Percentiles rank a stretch among this genome's conserved stretches.
Conservation (phyloP, 2,329 filamentous ascomycete genomes). For the Colletotrichum lupini region DNA sequence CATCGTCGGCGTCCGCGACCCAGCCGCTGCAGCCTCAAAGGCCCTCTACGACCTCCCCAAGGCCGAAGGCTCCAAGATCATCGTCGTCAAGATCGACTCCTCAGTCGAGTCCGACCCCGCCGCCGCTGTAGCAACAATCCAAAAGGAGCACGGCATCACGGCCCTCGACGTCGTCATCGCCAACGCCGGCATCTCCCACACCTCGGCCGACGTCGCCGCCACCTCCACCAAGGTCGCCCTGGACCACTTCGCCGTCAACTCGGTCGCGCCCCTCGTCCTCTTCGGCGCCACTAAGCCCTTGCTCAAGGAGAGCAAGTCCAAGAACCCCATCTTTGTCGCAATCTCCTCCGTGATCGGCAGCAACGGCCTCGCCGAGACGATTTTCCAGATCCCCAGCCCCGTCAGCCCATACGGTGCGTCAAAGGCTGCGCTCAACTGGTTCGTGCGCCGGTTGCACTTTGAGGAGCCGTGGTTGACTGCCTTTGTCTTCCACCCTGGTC, state of each 20-base stretch:
- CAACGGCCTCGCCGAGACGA: slow-evolving; percentile 18
- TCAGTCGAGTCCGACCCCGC: slow-evolving; percentile 45
- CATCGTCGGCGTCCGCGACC: slow-evolving; percentile 53
- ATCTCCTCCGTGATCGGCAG: slow-evolving; percentile 40
- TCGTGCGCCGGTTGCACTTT: slow-evolving; percentile 36
- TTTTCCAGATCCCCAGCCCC: neutral
- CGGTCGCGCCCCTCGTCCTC: slow-evolving; percentile 24
- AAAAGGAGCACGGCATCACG: slow-evolving; percentile 46
- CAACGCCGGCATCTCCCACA: slow-evolving; percentile 57
- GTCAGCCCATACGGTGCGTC: slow-evolving; percentile 36
- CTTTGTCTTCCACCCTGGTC: slow-evolving; percentile 36
- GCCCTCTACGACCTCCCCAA: slow-evolving; percentile 49
- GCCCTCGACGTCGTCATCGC: slow-evolving; percentile 63
- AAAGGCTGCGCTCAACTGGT: slow-evolving; percentile 38
- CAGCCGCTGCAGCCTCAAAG: slow-evolving; percentile 39
- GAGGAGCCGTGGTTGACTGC: slow-evolving; percentile 41
- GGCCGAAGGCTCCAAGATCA: slow-evolving; percentile 47
- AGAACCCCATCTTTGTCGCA: slow-evolving; percentile 41
- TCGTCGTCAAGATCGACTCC: slow-evolving; percentile 56
- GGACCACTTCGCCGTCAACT: slow-evolving; percentile 53
- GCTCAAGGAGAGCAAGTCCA: slow-evolving; percentile 35
- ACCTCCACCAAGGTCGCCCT: slow-evolving; percentile 43
- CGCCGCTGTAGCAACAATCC: slow-evolving; percentile 45
- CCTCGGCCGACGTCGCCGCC: slow-evolving; percentile 29
- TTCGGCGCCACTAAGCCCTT: slow-evolving; percentile 42